Conservation (phyloP, 345 rosid species). For the Psidium guajava region DNA sequence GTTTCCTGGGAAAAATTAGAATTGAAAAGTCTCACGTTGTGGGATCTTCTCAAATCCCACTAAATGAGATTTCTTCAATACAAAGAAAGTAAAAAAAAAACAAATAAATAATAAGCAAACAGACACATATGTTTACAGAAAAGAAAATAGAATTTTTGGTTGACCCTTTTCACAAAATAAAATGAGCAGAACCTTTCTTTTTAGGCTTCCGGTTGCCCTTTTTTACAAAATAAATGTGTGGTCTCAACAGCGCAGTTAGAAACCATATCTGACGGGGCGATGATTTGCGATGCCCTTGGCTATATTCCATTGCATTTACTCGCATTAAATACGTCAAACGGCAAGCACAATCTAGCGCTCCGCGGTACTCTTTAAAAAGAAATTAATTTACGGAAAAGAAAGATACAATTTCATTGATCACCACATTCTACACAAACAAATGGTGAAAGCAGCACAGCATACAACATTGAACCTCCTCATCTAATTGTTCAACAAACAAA, state of each 20-base stretch:
- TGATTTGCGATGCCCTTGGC: not conserved
- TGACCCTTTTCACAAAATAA: not conserved
- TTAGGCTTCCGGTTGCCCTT: too few species aligned
- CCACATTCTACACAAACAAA: not conserved
- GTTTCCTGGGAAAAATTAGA: not conserved
- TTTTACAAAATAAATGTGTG: not conserved
- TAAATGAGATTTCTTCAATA: not conserved
- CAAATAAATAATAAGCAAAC: not conserved
- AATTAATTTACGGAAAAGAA: not conserved
- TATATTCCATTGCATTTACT: not conserved
- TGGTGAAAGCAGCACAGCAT: not conserved
- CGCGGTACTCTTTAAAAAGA: not conserved
- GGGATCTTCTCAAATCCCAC: not conserved
- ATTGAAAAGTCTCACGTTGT: not conserved
- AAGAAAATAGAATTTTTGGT: not conserved
- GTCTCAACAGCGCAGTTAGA: not conserved
- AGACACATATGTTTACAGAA: not conserved
- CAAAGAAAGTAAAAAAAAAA: not conserved
- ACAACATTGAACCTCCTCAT: not conserved
- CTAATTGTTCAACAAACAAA: not conserved
- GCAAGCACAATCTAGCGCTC: not conserved
- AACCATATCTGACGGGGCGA: not conserved
- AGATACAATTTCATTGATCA: not conserved
- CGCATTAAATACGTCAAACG: not conserved
- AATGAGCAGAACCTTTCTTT: not conserved